Evolutionary conservation across 805 yeast genomes (phyloP), one percentile per base, ranked within the genome.

Genomic region (Torulaspora delbrueckii): DNA sequence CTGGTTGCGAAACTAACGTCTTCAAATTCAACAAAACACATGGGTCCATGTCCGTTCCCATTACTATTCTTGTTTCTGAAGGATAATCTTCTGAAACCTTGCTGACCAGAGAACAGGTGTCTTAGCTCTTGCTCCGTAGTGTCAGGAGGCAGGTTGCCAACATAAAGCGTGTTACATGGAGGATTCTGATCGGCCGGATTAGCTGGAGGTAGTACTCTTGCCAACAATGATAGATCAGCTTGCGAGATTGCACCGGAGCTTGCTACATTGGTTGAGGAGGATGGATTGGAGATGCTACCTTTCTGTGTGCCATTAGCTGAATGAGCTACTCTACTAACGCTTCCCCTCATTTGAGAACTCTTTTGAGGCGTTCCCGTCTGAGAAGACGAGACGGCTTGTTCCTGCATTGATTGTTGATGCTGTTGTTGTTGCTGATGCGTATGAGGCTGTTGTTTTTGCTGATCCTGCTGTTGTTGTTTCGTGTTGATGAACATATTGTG

Each of bases 171-270:
- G 65, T 93, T 93, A 70, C 99, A 93, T 6, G 99, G 99, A 3
- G 99, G 98, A 62, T 93, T 93, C 68, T 93, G 99, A 67, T 93
- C 99, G 2, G 99, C 98, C 5, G 99, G 99, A 60, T 91, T 91
- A 1, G 96, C 96, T 5, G 95, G 95, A 4, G 91, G 89, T 10
- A 93, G 95, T 25, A 86, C 89, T 53, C 88, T 70, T 0, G 91
- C 89, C 39, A 86, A 67, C 37, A 85, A 69, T 0, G 89, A 82
- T 51, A 85, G 71, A 60, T 85, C 93, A 69, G 76, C 71, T 45
- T 71, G 74, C 5, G 74, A 67, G 18, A 64, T 59, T 16, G 55
- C 45, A 40, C 54, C 30, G 50, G 50, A 30, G 39, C 50, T 46
- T 41, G 47, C 42, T 48, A 45, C 58, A 37, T 49, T 57, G 2